Percentiles rank a stretch among this genome's conserved stretches.
Conservation (phyloP, 2,329 filamentous ascomycete species). For the Didymella pomorum region DNA sequence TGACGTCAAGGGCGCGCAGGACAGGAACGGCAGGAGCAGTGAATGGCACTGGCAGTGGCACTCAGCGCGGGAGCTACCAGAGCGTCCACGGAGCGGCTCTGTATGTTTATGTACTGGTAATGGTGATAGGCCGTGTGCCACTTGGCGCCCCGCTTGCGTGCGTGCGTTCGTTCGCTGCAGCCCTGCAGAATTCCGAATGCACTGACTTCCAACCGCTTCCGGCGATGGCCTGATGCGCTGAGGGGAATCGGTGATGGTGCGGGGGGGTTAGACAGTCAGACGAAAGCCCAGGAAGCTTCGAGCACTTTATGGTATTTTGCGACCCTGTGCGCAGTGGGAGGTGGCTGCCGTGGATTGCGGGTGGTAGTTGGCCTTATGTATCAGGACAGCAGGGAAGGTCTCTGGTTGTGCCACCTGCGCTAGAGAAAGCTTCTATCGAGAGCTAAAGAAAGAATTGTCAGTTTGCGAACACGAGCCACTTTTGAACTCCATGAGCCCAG, state of each 20-base stretch:
- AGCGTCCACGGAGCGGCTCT: constrained; percentile 18
- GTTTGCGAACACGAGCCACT: constrained; percentile 32
- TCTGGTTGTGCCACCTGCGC: constrained; percentile 26
- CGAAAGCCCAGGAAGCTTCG: constrained; percentile 4
- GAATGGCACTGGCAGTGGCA: constrained; percentile 13
- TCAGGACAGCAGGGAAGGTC: constrained; percentile 20
- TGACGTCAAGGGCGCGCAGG: constrained; percentile 39
- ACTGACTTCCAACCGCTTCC: constrained; percentile 36
- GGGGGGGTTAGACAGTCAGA: constrained; percentile 24
- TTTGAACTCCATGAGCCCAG: constrained; percentile 21
- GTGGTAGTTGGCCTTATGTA: constrained; percentile 24
- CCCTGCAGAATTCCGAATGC: constrained; percentile 32
- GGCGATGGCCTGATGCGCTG: constrained; percentile 36
- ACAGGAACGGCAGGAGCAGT: constrained; percentile 25
- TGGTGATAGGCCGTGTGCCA: constrained; percentile 23
- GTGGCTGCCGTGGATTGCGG: constrained; percentile 14
- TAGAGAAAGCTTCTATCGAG: constrained; percentile 32
- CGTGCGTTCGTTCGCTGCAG: constrained; percentile 25
- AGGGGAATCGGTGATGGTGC: constrained; percentile 30
- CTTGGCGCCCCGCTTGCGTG: constrained; percentile 40
- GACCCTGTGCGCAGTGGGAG: constrained; percentile 9
- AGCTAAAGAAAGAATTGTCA: constrained; percentile 37
- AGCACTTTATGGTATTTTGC: constrained; percentile 1
- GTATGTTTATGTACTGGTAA: constrained; percentile 32
- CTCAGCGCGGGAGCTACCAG: constrained; percentile 14